Conservation (phyloP, 1,284 basidiomycete species). For the Ceratobasidium sp. region DNA sequence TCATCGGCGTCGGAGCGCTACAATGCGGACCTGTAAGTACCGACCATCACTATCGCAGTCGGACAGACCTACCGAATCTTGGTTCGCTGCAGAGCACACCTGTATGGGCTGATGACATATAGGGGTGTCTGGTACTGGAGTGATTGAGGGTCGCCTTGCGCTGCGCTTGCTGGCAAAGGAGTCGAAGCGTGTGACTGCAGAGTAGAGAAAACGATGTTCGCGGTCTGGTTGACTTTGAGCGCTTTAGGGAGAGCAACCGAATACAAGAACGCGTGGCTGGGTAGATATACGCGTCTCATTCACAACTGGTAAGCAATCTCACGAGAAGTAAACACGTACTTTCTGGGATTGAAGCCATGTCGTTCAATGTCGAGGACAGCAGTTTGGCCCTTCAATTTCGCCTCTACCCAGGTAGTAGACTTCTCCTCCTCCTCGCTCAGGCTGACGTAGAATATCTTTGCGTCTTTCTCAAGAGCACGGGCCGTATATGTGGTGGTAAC, state of each 20-base stretch:
- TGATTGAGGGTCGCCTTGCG: slow-evolving; percentile 81
- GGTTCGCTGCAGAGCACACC: slow-evolving; percentile 79
- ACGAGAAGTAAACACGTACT: slow-evolving; percentile 53
- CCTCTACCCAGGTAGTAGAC: slow-evolving; percentile 81
- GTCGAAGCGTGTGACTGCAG: slow-evolving; percentile 76
- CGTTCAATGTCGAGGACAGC: slow-evolving; percentile 63
- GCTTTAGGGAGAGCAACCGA: slow-evolving; percentile 56
- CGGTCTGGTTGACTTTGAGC: slow-evolving; percentile 62
- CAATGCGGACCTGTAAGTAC: slow-evolving; percentile 15
- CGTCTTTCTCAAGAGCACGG: slow-evolving; percentile 69
- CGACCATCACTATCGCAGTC: slow-evolving; percentile 34
- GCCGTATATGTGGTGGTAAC: slow-evolving; percentile 88
- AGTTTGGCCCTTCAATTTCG: slow-evolving; percentile 73
- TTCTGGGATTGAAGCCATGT: slow-evolving; percentile 58
- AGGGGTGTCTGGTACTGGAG: slow-evolving; percentile 79
- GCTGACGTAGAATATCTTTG: slow-evolving; percentile 73
- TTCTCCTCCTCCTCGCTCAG: slow-evolving; percentile 68
- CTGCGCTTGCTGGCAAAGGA: slow-evolving; percentile 76
- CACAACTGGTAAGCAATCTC: not conserved
- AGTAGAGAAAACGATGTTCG: slow-evolving; percentile 78
- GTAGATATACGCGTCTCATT: not conserved
- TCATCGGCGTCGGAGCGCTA: slow-evolving; percentile 41
- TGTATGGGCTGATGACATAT: slow-evolving; percentile 83
- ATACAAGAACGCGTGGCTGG: slow-evolving; percentile 54
- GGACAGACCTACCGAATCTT: slow-evolving; percentile 74